phyloP scores from a whole-genome alignment of 164 flowering plant species.

The Berberis vulgaris region DNA sequence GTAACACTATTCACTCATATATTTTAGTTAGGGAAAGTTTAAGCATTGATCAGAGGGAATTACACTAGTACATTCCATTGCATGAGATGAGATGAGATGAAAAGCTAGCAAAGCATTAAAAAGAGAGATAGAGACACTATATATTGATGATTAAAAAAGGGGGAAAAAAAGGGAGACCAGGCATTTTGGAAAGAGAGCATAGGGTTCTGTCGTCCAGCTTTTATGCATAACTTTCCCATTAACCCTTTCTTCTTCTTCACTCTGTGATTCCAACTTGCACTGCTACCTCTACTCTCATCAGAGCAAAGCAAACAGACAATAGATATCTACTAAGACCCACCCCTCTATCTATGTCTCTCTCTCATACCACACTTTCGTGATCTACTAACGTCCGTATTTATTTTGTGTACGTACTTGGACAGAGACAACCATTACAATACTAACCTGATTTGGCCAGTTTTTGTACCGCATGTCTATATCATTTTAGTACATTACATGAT shows the following conservation, averaged over 20 bases:
- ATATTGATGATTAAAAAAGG: not conserved
- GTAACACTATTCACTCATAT: not conserved
- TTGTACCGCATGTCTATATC: too few species aligned
- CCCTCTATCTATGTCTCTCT: not conserved
- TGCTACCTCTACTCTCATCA: not conserved
- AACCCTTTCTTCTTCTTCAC: not conserved
- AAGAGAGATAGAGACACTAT: not conserved
- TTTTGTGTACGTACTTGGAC: too few species aligned
- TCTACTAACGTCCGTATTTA: too few species aligned
- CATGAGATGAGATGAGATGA: not conserved
- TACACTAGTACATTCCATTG: not conserved
- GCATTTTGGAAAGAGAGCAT: constrained; percentile 20
- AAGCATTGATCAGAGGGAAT: not conserved
- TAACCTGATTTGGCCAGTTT: too few species aligned
- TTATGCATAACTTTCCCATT: constrained; percentile 3
- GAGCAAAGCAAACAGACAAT: not conserved
- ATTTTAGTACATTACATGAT: too few species aligned
- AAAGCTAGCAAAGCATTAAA: not conserved
- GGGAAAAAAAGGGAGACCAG: constrained; percentile 11
- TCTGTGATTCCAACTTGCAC: constrained; percentile 10
- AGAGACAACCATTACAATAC: too few species aligned
- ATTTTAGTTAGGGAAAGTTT: not conserved
- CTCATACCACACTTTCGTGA: too few species aligned
- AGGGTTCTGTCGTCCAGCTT: constrained; percentile 19
- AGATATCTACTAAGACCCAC: not conserved